Conservation (phyloP, 1,284 basidiomycete genomes). For the Trichosporon sp. region DNA sequence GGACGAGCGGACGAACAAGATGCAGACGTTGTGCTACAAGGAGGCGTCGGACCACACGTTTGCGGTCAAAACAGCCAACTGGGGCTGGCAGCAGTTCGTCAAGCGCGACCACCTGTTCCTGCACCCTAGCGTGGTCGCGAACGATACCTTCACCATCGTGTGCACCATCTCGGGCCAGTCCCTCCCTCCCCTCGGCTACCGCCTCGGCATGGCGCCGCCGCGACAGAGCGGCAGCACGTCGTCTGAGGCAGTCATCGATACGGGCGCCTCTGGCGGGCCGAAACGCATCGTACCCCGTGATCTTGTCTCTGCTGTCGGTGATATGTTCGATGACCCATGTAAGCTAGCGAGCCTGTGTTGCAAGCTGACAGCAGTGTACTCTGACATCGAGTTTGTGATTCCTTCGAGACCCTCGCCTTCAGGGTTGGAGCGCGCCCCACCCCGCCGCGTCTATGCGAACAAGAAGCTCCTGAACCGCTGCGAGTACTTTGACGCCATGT, state of each 20-base stretch:
- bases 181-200: conserved; percentile 61
- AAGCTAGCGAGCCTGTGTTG: conserved; percentile 24
- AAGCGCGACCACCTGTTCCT: conserved; percentile 73
- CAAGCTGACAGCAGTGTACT: conserved; percentile 62
- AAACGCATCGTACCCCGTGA: conserved; percentile 51
- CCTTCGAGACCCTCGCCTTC: conserved; percentile 50
- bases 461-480: conserved; percentile 68
- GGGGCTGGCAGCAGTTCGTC: conserved; percentile 79
- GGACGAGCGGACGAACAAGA: conserved; percentile 40
- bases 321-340: conserved; percentile 70
- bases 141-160: conserved; percentile 70
- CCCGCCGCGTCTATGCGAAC: conserved; percentile 60
- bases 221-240: conserved; percentile 38
- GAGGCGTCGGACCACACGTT: conserved; percentile 83
- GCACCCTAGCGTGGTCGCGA: conserved; percentile 61
- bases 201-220: conserved; percentile 48
- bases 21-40: conserved; percentile 61
- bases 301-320: conserved; percentile 64
- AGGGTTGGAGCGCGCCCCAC: conserved; percentile 17
- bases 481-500: conserved; percentile 68
- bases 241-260: conserved; percentile 51
- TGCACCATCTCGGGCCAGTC: conserved; percentile 76
- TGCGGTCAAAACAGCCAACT: conserved; percentile 78
- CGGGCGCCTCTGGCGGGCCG: conserved; percentile 45
- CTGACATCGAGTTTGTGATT: conserved; percentile 76